A percentile compares a stretch with the other conserved stretches of the same genome.
phyloP scores from a whole-genome alignment of 129 eudicot genomes.

The Flaveria trinervia region DNA sequence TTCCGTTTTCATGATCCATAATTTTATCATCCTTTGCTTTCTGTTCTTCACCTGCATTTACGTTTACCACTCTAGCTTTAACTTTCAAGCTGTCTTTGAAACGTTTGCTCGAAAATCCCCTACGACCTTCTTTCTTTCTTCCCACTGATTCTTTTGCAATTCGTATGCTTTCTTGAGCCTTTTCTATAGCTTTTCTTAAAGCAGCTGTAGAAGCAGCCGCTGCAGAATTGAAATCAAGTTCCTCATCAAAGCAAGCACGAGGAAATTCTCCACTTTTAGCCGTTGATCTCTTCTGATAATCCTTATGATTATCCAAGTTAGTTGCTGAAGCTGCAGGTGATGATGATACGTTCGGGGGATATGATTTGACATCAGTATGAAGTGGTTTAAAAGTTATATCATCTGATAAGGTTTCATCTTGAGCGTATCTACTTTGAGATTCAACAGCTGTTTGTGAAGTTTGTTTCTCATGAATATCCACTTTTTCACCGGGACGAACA shows the following conservation, averaged over 20 bases:
- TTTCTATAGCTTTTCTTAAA: constrained; percentile 78
- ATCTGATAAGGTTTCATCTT: constrained; percentile 42
- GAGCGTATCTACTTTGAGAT: constrained; percentile 34
- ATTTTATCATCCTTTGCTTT: constrained; percentile 34
- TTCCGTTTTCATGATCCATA: constrained; percentile 25
- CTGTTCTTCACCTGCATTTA: constrained; percentile 33
- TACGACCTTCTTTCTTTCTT: constrained; percentile 57
- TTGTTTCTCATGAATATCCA: constrained; percentile 30
- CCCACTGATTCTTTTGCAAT: constrained; percentile 76
- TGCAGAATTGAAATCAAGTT: constrained; percentile 73
- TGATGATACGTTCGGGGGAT: constrained; percentile 35
- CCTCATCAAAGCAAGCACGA: constrained; percentile 52
- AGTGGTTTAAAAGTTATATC: constrained; percentile 36
- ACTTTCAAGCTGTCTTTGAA: constrained; percentile 51
- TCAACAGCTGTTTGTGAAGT: constrained; percentile 31
- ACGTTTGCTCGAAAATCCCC: constrained; percentile 45
- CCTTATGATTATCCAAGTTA: constrained; percentile 31
- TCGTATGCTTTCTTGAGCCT: constrained; percentile 91
- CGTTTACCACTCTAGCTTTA: constrained; percentile 36
- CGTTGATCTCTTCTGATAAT: constrained; percentile 35
- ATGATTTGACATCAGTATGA: constrained; percentile 45
- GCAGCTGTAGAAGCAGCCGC: constrained; percentile 86
- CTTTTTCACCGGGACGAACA: constrained; percentile 31
- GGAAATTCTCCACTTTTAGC: constrained; percentile 39
- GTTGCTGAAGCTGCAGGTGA: constrained; percentile 42